These are phyloP conservation scores for Neopestalotiopsis rosae DNA, from an alignment of 2,329 filamentous ascomycete genomes.

Conservation along the genomic window DNA sequence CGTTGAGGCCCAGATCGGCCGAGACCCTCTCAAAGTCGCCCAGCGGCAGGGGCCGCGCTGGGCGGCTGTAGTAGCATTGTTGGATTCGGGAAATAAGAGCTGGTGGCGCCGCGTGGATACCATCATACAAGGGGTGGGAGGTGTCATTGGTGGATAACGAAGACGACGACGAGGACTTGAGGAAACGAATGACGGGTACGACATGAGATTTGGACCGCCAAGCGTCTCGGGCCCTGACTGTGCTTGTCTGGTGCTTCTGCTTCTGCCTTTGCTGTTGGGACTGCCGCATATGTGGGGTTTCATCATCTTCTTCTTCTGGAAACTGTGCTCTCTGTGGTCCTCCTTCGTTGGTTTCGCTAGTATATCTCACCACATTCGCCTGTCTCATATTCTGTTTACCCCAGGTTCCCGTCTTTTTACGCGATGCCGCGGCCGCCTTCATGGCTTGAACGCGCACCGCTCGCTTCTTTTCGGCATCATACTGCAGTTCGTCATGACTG, in stretches of 20 bases:
- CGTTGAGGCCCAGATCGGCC: constrained; percentile 21
- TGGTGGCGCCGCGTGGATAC: background rate
- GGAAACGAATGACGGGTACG: constrained; percentile 6
- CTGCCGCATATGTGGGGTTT: too few species aligned
- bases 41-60: constrained; percentile 20
- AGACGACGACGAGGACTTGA: background rate
- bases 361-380: background rate
- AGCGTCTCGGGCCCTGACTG: constrained; percentile 1
- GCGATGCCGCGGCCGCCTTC: constrained; percentile 18
- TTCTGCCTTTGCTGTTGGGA: background rate
- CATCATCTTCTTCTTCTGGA: background rate
- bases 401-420: constrained; percentile 18
- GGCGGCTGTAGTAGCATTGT: background rate
- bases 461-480: constrained; percentile 6
- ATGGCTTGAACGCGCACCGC: constrained; percentile 19
- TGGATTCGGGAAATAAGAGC: background rate
- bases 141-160: background rate
- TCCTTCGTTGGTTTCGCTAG: background rate
- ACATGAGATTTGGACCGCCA: background rate
- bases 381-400: constrained; percentile 21
- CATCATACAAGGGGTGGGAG: background rate
- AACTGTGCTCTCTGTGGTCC: background rate
- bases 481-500: constrained; percentile 12
- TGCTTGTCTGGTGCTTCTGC: background rate
- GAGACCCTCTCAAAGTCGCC: constrained; percentile 22